A percentile compares a stretch with the other conserved stretches of the same genome.
These are phyloP conservation scores for Luffa aegyptiaca DNA, from an alignment of 306 rosid genomes.

Conservation along the genomic window DNA sequence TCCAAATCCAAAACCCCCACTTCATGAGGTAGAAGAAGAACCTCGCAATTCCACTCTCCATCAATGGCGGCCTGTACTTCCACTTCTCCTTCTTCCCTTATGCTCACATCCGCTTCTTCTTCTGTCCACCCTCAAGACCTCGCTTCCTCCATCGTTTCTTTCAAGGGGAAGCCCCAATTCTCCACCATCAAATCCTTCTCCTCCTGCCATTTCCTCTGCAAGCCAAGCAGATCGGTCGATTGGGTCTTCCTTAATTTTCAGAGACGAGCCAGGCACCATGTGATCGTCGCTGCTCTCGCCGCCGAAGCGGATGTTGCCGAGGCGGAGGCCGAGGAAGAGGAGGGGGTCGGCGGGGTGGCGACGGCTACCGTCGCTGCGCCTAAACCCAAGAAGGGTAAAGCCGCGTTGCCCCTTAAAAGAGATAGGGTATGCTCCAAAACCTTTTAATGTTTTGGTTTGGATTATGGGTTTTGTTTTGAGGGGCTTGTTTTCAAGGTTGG, in stretches of 20 bases:
- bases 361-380: constrained; percentile 13
- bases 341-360: constrained; percentile 12
- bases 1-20: background rate
- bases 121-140: constrained; percentile 38
- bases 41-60: background rate
- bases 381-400: constrained; percentile 84
- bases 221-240: constrained; percentile 14
- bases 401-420: constrained; percentile 81
- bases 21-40: constrained; percentile 6
- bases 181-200: constrained; percentile 21
- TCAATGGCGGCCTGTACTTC: constrained; percentile 53
- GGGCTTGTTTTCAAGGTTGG: background rate
- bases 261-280: constrained; percentile 14
- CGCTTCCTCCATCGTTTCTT: constrained; percentile 38
- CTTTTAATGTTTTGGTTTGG: background rate
- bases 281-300: constrained; percentile 40
- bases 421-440: constrained; percentile 50
- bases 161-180: constrained; percentile 35
- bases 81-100: constrained; percentile 45
- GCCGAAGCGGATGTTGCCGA: constrained; percentile 37
- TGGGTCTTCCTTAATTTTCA: constrained; percentile 18
- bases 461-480: background rate
- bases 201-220: constrained; percentile 22
- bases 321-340: constrained; percentile 29
- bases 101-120: constrained; percentile 45